Conservation (phyloP, 495 filamentous ascomycete genomes). For the Bathelium albidoporum region DNA sequence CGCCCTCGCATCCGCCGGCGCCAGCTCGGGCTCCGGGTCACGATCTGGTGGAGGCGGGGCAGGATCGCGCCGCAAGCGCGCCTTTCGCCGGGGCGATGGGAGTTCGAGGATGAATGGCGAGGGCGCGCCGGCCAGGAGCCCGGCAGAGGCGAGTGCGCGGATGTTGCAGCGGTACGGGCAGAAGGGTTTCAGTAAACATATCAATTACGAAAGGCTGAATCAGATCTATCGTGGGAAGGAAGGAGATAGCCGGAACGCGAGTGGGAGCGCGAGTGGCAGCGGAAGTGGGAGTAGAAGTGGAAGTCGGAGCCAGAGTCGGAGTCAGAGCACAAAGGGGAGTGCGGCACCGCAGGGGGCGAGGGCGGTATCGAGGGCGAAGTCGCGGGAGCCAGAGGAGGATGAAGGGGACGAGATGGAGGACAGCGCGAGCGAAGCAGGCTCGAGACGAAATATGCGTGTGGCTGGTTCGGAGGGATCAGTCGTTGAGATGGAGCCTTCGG, state of each 20-base stretch:
- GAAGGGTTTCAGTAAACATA: constrained; percentile 14
- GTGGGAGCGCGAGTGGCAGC: background rate
- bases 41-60: constrained; percentile 39
- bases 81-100: constrained; percentile 16
- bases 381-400: too few species aligned
- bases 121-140: constrained; percentile 16
- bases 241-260: background rate
- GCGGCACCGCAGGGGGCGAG: background rate
- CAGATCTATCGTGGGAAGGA: constrained; percentile 18
- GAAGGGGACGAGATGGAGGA: background rate
- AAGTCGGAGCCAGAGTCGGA: background rate
- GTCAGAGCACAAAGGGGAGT: constrained; percentile 1
- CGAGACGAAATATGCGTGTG: background rate
- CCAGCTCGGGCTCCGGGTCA: too few species aligned
- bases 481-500: background rate
- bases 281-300: background rate
- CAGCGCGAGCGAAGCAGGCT: constrained; percentile 2
- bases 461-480: background rate
- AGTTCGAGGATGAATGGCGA: constrained; percentile 30
- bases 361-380: background rate
- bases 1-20: constrained; percentile 48
- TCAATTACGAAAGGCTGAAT: constrained; percentile 22
- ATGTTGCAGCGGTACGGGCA: constrained; percentile 21
- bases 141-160: constrained; percentile 18
- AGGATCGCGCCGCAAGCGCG: constrained; percentile 32